These are phyloP conservation scores for Penicillium verrucosum DNA, from an alignment of 2,329 filamentous ascomycete genomes.

Conservation along the genomic window DNA sequence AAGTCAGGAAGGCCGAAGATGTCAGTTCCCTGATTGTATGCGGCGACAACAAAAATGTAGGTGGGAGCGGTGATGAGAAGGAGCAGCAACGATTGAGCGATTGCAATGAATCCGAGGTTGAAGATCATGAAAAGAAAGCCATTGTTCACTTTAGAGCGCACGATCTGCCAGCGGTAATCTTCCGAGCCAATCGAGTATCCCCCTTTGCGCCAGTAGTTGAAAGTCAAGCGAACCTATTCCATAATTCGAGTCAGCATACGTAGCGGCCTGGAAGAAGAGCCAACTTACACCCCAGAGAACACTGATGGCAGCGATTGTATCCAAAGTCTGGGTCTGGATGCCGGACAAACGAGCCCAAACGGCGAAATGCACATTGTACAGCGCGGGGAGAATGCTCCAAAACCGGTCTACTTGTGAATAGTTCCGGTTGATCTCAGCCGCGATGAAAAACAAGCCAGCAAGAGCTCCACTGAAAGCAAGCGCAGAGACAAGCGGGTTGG, in stretches of 20 bases:
- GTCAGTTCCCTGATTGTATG: conserved; percentile 57
- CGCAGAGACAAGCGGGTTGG: conserved; percentile 78
- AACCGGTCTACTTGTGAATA: conserved; percentile 94
- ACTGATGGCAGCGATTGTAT: conserved; percentile 68
- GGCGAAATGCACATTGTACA: conserved; percentile 82
- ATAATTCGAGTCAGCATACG: background rate
- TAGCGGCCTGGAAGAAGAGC: background rate
- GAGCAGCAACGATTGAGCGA: conserved; percentile 77
- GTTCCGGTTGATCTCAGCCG: conserved; percentile 84
- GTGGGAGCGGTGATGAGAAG: conserved; percentile 75
- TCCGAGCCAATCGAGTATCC: conserved; percentile 86
- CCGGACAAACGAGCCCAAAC: conserved; percentile 77
- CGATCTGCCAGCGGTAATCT: conserved; percentile 87
- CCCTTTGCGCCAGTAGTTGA: conserved; percentile 94
- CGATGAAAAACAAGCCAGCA: conserved; percentile 67
- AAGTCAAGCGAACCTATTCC: conserved; percentile 72
- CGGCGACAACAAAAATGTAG: conserved; percentile 75
- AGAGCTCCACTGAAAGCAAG: conserved; percentile 69
- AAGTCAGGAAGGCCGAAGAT: conserved; percentile 59
- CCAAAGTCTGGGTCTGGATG: conserved; percentile 66
- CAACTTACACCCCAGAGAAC: conserved; percentile 72
- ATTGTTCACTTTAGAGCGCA: conserved; percentile 63
- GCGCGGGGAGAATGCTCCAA: conserved; percentile 84
- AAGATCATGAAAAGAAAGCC: conserved; percentile 82
- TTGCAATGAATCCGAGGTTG: conserved; percentile 85